Percentiles rank a stretch among this genome's conserved stretches.
Conservation (phyloP, 345 rosid species). For the Hibiscus mutabilis region DNA sequence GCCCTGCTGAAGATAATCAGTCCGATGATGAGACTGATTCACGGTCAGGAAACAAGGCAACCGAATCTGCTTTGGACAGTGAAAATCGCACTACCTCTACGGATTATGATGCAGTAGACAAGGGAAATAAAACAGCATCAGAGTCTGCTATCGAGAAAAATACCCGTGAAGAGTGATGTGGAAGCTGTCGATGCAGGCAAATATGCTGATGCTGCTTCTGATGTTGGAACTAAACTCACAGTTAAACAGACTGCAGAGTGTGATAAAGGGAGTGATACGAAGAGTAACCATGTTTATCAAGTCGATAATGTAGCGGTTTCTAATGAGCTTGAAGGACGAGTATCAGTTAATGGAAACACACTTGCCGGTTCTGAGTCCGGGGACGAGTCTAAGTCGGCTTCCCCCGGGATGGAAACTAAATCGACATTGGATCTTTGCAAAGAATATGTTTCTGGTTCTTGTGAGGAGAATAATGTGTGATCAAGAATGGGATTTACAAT, state of each 20-base stretch:
- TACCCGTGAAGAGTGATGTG: background rate
- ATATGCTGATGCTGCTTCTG: slow-evolving; percentile 18
- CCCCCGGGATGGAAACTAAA: background rate
- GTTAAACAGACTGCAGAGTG: slow-evolving; percentile 15
- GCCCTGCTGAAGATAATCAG: slow-evolving; percentile 16
- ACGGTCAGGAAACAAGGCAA: slow-evolving; percentile 15
- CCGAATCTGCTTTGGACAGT: slow-evolving; percentile 10
- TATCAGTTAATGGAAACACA: background rate
- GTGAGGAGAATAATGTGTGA: background rate
- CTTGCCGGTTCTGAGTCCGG: background rate
- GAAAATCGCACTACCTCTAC: slow-evolving; percentile 4
- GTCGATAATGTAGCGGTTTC: background rate
- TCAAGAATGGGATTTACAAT: too few species aligned
- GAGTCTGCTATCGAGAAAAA: background rate
- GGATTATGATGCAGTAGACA: slow-evolving; percentile 1
- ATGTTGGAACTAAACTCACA: slow-evolving; percentile 15
- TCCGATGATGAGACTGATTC: slow-evolving; percentile 10
- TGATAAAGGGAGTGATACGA: background rate
- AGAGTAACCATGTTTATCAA: background rate
- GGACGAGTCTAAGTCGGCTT: background rate
- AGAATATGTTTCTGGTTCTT: too few species aligned
- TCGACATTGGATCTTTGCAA: too few species aligned
- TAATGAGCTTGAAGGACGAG: background rate
- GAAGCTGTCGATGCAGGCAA: background rate
- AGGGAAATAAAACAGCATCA: slow-evolving; percentile 1